Evolutionary conservation across 352 stramenopile species (phyloP).

Genomic region (Pythium coloratum): DNA sequence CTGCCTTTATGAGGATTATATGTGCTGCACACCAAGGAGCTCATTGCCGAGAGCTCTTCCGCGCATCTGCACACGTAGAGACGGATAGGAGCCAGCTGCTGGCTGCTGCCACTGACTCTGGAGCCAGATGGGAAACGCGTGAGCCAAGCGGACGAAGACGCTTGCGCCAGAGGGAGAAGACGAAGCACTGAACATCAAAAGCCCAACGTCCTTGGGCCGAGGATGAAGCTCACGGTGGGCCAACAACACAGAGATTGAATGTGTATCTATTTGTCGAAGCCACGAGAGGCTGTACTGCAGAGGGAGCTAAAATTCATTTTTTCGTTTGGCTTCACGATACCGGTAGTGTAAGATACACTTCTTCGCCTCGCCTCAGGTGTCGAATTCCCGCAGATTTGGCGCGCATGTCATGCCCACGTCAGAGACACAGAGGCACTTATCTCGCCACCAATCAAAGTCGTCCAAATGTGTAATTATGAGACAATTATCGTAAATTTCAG

Average conservation of each 20-base stretch:
- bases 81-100: conserved; percentile 21
- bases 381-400: neutral
- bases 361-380: neutral
- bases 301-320: neutral
- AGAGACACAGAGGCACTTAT: neutral
- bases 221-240: too few species aligned
- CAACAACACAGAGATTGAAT: too few species aligned
- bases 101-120: conserved; percentile 18
- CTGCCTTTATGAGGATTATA: conserved; percentile 12
- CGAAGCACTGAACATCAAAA: neutral
- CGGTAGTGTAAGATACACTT: neutral
- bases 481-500: neutral
- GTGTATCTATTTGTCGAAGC: neutral
- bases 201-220: neutral
- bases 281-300: neutral
- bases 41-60: neutral
- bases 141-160: conserved; percentile 2
- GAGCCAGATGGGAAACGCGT: neutral
- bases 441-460: neutral
- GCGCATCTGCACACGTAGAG: conserved; percentile 13
- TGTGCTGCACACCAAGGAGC: neutral
- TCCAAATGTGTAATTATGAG: neutral
- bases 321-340: neutral
- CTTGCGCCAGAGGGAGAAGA: neutral
- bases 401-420: neutral